Percentiles rank a stretch among this genome's conserved stretches.
phyloP scores from a whole-genome alignment of 2,329 filamentous ascomycete species.

The Xylaria arbuscula region DNA sequence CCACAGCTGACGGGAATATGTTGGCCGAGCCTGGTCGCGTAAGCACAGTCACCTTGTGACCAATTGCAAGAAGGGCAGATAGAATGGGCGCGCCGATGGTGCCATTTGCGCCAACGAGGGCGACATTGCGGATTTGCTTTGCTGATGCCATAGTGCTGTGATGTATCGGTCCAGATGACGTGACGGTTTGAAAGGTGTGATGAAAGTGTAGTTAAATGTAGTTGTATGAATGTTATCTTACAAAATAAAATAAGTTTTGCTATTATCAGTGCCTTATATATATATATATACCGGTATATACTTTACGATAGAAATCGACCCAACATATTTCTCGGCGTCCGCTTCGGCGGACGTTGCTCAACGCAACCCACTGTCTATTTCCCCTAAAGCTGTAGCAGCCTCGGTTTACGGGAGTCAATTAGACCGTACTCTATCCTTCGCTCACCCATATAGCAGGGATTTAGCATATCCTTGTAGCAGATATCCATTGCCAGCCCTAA shows the following conservation, averaged over 20 bases:
- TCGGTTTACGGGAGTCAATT: not conserved
- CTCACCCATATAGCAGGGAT: not conserved
- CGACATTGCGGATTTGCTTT: slow-evolving; percentile 39
- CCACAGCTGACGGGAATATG: slow-evolving; percentile 38
- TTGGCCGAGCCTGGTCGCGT: slow-evolving; percentile 46
- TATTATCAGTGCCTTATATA: slow-evolving; percentile 3
- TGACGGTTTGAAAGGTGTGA: not conserved
- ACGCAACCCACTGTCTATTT: not conserved
- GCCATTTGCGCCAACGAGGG: slow-evolving; percentile 46
- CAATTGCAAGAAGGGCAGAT: slow-evolving; percentile 44
- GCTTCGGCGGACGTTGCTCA: slow-evolving; percentile 16
- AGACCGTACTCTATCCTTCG: not conserved
- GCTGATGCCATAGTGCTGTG: slow-evolving; percentile 33
- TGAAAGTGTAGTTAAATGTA: not conserved
- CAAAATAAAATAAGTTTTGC: not conserved
- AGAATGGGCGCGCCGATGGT: slow-evolving; percentile 48
- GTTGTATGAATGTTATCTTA: not conserved
- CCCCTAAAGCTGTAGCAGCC: not conserved
- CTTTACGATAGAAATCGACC: not conserved
- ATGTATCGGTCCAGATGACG: not conserved
- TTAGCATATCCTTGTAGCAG: not conserved
- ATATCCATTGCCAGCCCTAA: not conserved
- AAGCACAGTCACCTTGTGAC: slow-evolving; percentile 50
- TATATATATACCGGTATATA: too few species aligned
- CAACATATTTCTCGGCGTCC: slow-evolving; percentile 17